phyloP scores from a whole-genome alignment of 306 rosid genomes.

The Cucurbita argyrosperma region DNA sequence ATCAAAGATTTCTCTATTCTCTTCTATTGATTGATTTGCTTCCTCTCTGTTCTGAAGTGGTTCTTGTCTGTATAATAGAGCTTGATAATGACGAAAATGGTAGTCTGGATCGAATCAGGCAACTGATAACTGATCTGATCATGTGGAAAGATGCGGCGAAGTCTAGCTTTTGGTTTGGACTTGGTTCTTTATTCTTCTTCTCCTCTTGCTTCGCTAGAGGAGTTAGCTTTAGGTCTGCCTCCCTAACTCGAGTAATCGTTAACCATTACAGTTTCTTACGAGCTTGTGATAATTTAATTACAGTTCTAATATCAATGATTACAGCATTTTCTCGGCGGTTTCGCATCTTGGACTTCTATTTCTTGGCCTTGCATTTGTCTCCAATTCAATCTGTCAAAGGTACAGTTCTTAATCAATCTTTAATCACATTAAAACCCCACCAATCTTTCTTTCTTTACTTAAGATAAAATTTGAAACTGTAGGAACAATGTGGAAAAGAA shows the following conservation, averaged over 20 bases:
- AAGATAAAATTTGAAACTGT: background rate
- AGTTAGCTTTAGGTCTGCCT: slow-evolving; percentile 40
- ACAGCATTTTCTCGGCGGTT: slow-evolving; percentile 57
- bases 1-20: background rate
- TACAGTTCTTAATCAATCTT: background rate
- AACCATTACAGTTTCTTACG: background rate
- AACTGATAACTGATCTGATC: slow-evolving; percentile 42
- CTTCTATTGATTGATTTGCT: background rate
- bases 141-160: slow-evolving; percentile 81
- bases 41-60: background rate
- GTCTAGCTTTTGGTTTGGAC: slow-evolving; percentile 79
- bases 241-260: background rate
- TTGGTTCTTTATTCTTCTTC: slow-evolving; percentile 42
- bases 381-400: slow-evolving; percentile 60
- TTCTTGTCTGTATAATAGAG: slow-evolving; percentile 17
- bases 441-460: background rate
- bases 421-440: background rate
- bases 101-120: slow-evolving; percentile 41
- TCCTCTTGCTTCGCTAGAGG: slow-evolving; percentile 62
- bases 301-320: background rate
- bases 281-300: slow-evolving; percentile 1
- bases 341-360: slow-evolving; percentile 55
- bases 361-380: slow-evolving; percentile 55
- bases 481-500: slow-evolving; percentile 29
- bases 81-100: slow-evolving; percentile 29